Evolutionary conservation across 257 asterid genomes (phyloP), one percentile per base, ranked within the genome.

Genomic region (Solanum chiquidenum): DNA sequence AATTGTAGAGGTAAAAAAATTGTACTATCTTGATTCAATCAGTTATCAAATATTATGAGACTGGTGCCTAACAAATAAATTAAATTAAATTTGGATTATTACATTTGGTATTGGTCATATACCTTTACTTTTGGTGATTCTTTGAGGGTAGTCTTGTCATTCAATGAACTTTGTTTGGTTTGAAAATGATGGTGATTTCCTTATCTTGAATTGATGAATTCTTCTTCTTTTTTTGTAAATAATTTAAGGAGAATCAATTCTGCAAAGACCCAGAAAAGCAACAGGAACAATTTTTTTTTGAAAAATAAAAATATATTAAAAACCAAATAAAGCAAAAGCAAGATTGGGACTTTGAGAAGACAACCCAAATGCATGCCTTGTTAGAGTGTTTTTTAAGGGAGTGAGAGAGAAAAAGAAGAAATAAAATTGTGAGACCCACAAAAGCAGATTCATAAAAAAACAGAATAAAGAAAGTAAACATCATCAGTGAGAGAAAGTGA

Each of bases 361-460:
- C 92, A 88, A 84, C 89, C 72, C 89, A 90, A 90, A 46, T 86
- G 96, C 98, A 94, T 94, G 97, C 94, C 89, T 23, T 23, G 31
- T 23, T 23, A 62, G 71, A 62, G 71, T 62, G 31, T 62, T 9
- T 23, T 62, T 23, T 62, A 62, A 62, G 31, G 31, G 76, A 44
- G 52, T 44, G 13, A 4, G 18, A 20, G 92, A 35, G 87, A 71
- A 89, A 79, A 85, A 35, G 83, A 62, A 6, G 1, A 49, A 33
- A 66, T 76, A 75, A 66, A 33, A 64, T 21, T 71, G 1, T 87
- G 44, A 71, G 76, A 80, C 91, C 91, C 91, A 88, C 92, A 34
- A 89, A 77, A 58, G 66, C 25, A 29, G 49, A 42, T 73, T 86
- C 44, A 87, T 86, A 60, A 42, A 42, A 55, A 89, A 90, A 89